Conservation (phyloP, 2,329 filamentous ascomycete species). For the Colletotrichum lupini region DNA sequence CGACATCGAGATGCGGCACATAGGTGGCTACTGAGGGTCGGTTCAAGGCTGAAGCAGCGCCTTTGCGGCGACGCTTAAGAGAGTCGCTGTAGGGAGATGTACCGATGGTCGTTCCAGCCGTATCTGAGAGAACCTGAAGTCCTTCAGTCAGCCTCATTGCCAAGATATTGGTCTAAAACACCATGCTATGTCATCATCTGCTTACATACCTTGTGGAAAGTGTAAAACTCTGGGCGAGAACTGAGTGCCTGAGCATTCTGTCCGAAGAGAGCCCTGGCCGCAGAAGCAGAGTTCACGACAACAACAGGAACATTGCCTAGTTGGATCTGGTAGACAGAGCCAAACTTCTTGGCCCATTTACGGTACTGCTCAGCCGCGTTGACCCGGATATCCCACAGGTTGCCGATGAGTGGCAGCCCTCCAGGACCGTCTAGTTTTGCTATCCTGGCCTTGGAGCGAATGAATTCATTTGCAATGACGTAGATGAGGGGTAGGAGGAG, state of each 20-base stretch:
- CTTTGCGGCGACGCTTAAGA: conserved; percentile 72
- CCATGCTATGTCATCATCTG: background rate
- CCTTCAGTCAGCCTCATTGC: background rate
- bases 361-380: conserved; percentile 69
- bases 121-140: conserved; percentile 68
- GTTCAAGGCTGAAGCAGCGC: conserved; percentile 73
- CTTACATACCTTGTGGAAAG: conserved; percentile 68
- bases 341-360: conserved; percentile 60
- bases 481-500: conserved; percentile 51
- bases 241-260: conserved; percentile 64
- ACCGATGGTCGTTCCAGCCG: conserved; percentile 74
- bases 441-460: conserved; percentile 56
- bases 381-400: conserved; percentile 63
- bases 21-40: conserved; percentile 73
- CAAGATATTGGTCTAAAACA: background rate
- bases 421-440: conserved; percentile 58
- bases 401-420: conserved; percentile 65
- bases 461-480: conserved; percentile 60
- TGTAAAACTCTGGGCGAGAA: conserved; percentile 68
- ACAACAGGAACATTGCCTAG: conserved; percentile 67
- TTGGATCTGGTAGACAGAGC: conserved; percentile 65
- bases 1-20: conserved; percentile 69
- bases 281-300: conserved; percentile 64
- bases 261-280: conserved; percentile 62
- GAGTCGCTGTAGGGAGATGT: conserved; percentile 75